Evolutionary conservation across 345 rosid species (phyloP), one percentile per base, ranked within the genome.

Genomic region (Aegle marmelos): DNA sequence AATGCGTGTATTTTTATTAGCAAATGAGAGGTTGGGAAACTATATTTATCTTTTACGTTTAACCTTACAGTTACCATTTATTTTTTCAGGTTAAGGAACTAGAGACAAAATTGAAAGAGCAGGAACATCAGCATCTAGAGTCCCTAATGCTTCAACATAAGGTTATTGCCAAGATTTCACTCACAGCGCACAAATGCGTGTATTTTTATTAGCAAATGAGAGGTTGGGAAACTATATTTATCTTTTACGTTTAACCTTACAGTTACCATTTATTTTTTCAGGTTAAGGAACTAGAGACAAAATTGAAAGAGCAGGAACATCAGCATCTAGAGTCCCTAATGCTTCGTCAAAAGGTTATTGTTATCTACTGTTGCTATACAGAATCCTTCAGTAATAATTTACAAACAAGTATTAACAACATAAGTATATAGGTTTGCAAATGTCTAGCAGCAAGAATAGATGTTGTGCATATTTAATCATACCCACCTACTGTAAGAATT

Each of bases 211-310:
- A 69, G 33, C 33, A 74, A 59, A 57, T 59, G 57, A 56, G 36
- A 65, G 53, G 62, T 41, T 14, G 41, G 41, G 28, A n/a, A 54
- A 72, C 76, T 28, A 24, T 78, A 11, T n/a, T 65, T 11, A 9
- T 50, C 27, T 1, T 1, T 8, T 30, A 45, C 9, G 11, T 56
- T 21, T 21, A 53, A 4, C 1, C 57, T 53, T 53, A 53, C 57
- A 53, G 21, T 6, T 76, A 54, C 39, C 53, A 14, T 13, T 79
- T 65, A 34, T 82, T 57, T 54, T 54, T 73, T 39, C 84, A 92
- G 97, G 82, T 90, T 65, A 88, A 77, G 88, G 97, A 92, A 56
- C 86, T 93, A 61, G 93, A 95, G 88, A 71, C 68, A 24, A 89
- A 87, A 79, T 77, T 89, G 65, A 91, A 83, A 79, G 94, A 79